phyloP scores from a whole-genome alignment of 371 early-diverging fungal genomes.

The Lichtheimia ornata region DNA sequence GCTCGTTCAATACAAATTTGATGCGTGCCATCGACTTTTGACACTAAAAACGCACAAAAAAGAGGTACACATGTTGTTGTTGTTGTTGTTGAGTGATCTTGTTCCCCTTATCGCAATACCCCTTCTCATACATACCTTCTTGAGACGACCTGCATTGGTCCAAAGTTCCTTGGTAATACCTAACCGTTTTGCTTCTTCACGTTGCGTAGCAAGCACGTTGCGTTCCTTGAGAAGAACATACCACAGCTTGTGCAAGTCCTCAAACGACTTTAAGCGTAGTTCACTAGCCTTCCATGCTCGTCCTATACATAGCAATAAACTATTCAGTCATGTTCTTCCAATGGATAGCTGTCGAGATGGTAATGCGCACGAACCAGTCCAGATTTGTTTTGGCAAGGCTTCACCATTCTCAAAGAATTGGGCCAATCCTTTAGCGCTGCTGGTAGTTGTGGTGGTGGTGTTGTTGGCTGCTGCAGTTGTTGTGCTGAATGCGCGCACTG shows the following conservation, averaged over 20 bases:
- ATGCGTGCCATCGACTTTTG: slow-evolving; percentile 94
- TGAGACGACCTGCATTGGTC: slow-evolving; percentile 71
- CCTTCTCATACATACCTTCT: slow-evolving; percentile 58
- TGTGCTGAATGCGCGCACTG: no score
- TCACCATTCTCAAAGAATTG: slow-evolving; percentile 89
- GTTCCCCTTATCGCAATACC: no score
- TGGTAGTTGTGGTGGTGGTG: no score
- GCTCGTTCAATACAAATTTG: slow-evolving; percentile 90
- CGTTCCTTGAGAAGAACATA: slow-evolving; percentile 93
- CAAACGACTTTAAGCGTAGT: slow-evolving; percentile 91
- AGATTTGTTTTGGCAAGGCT: slow-evolving; percentile 63
- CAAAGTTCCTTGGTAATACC: slow-evolving; percentile 64
- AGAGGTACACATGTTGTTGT: background rate
- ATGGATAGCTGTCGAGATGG: background rate
- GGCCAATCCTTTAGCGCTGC: slow-evolving; percentile 59
- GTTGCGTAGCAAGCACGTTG: slow-evolving; percentile 87
- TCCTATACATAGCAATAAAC: slow-evolving; percentile 49
- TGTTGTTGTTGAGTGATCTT: no score
- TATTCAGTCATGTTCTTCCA: background rate
- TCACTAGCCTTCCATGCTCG: slow-evolving; percentile 92
- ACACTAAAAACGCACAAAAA: slow-evolving; percentile 53
- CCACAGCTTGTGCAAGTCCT: slow-evolving; percentile 97
- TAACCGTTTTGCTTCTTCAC: slow-evolving; percentile 79
- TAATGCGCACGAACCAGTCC: slow-evolving; percentile 57
- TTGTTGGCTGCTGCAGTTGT: no score